These are phyloP conservation scores for Aspergillus ostianus DNA, from an alignment of 495 filamentous ascomycete genomes.

Conservation along the genomic window DNA sequence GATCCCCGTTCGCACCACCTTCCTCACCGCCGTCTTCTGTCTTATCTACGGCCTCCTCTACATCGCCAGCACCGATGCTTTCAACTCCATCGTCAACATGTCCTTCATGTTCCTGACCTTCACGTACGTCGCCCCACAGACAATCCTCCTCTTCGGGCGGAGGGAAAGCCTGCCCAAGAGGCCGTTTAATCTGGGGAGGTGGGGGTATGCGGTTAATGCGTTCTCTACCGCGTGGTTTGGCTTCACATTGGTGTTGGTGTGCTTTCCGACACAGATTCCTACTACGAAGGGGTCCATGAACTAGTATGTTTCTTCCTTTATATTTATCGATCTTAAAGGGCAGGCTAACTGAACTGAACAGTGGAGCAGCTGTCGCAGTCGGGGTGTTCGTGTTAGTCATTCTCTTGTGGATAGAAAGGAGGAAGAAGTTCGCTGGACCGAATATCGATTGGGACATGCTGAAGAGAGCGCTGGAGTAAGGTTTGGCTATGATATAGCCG, in stretches of 20 bases:
- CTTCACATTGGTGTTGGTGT: slow-evolving; percentile 28
- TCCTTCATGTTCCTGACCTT: slow-evolving; percentile 39
- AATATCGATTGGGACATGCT: not conserved
- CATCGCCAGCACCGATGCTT: slow-evolving; percentile 38
- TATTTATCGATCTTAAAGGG: not conserved
- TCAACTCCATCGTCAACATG: slow-evolving; percentile 40
- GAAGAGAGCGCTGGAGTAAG: not conserved
- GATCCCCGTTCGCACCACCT: slow-evolving; percentile 25
- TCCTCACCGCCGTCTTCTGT: slow-evolving; percentile 25
- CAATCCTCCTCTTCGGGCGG: slow-evolving; percentile 26
- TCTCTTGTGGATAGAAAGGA: not conserved
- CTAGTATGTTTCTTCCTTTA: slow-evolving; percentile 17
- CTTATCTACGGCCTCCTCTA: slow-evolving; percentile 38
- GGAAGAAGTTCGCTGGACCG: not conserved
- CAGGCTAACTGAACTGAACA: not conserved
- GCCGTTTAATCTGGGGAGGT: slow-evolving; percentile 27
- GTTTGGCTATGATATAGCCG: not conserved
- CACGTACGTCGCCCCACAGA: slow-evolving; percentile 38
- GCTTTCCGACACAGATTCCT: slow-evolving; percentile 30
- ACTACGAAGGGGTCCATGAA: slow-evolving; percentile 34
- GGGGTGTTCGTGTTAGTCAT: not conserved
- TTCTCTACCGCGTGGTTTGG: slow-evolving; percentile 30
- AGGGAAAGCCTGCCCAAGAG: slow-evolving; percentile 26
- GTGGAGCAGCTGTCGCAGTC: not conserved
- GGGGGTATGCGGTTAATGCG: slow-evolving; percentile 31